Percentiles rank a stretch among this genome's conserved stretches.
phyloP scores from a whole-genome alignment of 495 filamentous ascomycete genomes.

The Bryoglossum gracile region DNA sequence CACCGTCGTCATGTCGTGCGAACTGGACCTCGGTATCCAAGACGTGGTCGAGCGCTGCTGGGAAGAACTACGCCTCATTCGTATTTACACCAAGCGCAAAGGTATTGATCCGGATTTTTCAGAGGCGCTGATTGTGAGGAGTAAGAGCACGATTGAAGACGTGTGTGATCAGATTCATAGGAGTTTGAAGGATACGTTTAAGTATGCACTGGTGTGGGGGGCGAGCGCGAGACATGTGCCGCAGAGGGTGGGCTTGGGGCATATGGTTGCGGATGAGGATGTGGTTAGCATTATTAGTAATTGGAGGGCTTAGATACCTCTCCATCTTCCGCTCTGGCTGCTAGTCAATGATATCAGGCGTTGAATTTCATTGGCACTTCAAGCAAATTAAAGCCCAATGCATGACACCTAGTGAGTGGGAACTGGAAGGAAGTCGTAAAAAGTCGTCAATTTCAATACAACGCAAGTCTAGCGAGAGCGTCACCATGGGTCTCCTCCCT shows the following conservation, averaged over 20 bases:
- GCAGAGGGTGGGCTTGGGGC: conserved; percentile 82
- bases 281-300: conserved; percentile 94
- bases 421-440: neutral
- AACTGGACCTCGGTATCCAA: conserved; percentile 92
- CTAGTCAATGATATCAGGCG: too few relatives aligned
- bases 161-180: conserved; percentile 95
- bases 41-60: conserved; percentile 95
- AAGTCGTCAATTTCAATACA: conserved; percentile 15
- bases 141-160: conserved; percentile 84
- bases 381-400: too few relatives aligned
- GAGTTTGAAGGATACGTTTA: conserved; percentile 95
- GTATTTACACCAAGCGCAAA: conserved; percentile 96
- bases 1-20: conserved; percentile 96
- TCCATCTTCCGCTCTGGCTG: too few relatives aligned
- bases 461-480: conserved; percentile 2
- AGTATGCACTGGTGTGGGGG: conserved; percentile 97
- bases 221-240: conserved; percentile 91
- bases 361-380: too few relatives aligned
- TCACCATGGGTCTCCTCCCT: conserved; percentile 1
- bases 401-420: too few relatives aligned
- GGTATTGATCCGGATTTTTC: conserved; percentile 84
- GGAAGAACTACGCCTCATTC: conserved; percentile 85
- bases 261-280: conserved; percentile 90
- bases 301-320: conserved; percentile 47
- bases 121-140: conserved; percentile 90